These are phyloP conservation scores for Fusarium paranaense DNA, from an alignment of 2,329 filamentous ascomycete genomes.

Conservation along the genomic window DNA sequence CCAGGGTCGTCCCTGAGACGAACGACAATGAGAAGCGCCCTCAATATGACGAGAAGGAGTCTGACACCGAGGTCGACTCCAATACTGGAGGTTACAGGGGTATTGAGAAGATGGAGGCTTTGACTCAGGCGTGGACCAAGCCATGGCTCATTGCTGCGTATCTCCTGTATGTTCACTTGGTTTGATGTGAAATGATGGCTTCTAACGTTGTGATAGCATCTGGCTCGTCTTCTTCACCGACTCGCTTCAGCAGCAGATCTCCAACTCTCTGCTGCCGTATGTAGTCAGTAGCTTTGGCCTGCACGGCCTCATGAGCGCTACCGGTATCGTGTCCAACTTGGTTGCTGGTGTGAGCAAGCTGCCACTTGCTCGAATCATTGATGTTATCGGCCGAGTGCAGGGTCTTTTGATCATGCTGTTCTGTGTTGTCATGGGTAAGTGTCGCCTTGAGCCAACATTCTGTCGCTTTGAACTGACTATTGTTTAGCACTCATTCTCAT, in stretches of 20 bases:
- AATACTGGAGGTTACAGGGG: conserved; percentile 33
- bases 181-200: neutral
- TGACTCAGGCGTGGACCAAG: conserved; percentile 51
- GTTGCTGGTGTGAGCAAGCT: conserved; percentile 65
- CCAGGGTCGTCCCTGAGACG: neutral
- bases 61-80: conserved; percentile 1
- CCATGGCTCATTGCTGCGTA: conserved; percentile 51
- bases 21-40: neutral
- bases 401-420: conserved; percentile 58
- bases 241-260: conserved; percentile 45
- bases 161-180: conserved; percentile 18
- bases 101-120: conserved; percentile 50
- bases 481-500: conserved; percentile 65
- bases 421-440: conserved; percentile 7
- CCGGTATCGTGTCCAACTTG: conserved; percentile 55
- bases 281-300: conserved; percentile 56
- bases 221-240: conserved; percentile 56
- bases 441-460: neutral
- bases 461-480: neutral
- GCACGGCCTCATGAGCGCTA: conserved; percentile 61
- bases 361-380: conserved; percentile 70
- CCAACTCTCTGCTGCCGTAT: conserved; percentile 16
- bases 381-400: conserved; percentile 72
- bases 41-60: neutral
- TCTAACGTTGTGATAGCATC: conserved; percentile 38